These are phyloP conservation scores for Coemansia sp. DNA, from an alignment of 192 early-diverging fungal species.

Conservation along the genomic window DNA sequence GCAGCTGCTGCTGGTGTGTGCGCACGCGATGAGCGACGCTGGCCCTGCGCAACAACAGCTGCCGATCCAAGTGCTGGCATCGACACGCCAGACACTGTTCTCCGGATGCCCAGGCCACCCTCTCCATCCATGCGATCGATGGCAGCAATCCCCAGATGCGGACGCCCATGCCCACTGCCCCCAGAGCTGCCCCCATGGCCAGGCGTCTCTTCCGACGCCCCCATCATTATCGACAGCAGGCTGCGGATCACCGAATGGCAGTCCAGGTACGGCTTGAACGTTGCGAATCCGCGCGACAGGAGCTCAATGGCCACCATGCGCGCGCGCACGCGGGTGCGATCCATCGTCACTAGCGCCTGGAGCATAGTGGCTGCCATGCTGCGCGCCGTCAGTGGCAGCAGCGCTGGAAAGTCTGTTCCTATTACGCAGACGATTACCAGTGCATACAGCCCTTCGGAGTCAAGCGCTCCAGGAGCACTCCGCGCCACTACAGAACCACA, in stretches of 20 bases:
- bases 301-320: conserved; percentile 48
- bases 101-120: conserved; percentile 12
- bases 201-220: conserved; percentile 20
- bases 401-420: conserved; percentile 43
- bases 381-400: conserved; percentile 47
- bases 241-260: conserved; percentile 34
- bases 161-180: not conserved
- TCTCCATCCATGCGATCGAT: not conserved
- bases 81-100: conserved; percentile 28
- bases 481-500: conserved; percentile 38
- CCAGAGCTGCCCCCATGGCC: not conserved
- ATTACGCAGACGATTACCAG: conserved; percentile 53
- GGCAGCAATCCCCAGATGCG: not conserved
- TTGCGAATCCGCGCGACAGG: conserved; percentile 43
- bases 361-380: conserved; percentile 50
- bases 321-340: conserved; percentile 14
- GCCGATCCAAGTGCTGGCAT: conserved; percentile 13
- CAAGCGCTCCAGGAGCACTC: conserved; percentile 26
- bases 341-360: conserved; percentile 29
- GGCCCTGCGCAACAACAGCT: conserved; percentile 2
- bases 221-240: conserved; percentile 33
- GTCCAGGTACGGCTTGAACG: conserved; percentile 50
- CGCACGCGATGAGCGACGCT: not conserved
- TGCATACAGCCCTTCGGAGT: conserved; percentile 40
- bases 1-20: not conserved